A percentile compares a stretch with the other conserved stretches of the same genome.
These are phyloP conservation scores for Botrytis deweyae DNA, from an alignment of 2,329 filamentous ascomycete genomes.

Conservation along the genomic window DNA sequence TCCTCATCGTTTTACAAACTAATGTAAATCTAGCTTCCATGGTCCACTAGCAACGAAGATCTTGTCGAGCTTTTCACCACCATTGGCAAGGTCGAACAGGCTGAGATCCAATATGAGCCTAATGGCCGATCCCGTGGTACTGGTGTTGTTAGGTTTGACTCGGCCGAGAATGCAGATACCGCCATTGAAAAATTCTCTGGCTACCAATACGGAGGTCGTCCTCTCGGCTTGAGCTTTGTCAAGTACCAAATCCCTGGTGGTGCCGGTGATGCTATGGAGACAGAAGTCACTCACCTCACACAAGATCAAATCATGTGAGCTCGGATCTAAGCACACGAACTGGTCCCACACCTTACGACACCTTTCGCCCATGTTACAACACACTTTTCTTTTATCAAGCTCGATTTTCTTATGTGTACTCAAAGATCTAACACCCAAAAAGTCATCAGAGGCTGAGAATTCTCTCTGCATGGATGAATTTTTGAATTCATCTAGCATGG, in stretches of 20 bases:
- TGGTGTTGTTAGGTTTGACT: slow-evolving; percentile 94
- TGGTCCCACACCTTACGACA: background rate
- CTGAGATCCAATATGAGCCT: slow-evolving; percentile 98
- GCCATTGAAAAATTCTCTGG: slow-evolving; percentile 96
- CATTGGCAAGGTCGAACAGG: slow-evolving; percentile 95
- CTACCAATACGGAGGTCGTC: slow-evolving; percentile 94
- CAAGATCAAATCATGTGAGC: slow-evolving; percentile 95
- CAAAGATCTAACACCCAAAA: slow-evolving; percentile 7
- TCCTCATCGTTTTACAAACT: slow-evolving; percentile 19
- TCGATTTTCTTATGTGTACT: slow-evolving; percentile 21
- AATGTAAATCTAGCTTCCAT: slow-evolving; percentile 70
- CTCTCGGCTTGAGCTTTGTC: slow-evolving; percentile 89
- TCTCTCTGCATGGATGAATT: slow-evolving; percentile 4
- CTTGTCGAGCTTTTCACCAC: slow-evolving; percentile 95
- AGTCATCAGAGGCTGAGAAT: slow-evolving; percentile 6
- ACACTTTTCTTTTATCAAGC: slow-evolving; percentile 10
- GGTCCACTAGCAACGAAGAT: slow-evolving; percentile 99
- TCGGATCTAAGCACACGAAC: slow-evolving; percentile 4
- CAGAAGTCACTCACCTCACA: slow-evolving; percentile 74
- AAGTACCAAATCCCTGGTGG: slow-evolving; percentile 76
- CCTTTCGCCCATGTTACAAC: slow-evolving; percentile 18
- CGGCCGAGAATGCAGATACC: slow-evolving; percentile 79
- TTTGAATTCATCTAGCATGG: background rate
- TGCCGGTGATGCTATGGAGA: slow-evolving; percentile 69
- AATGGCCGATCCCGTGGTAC: slow-evolving; percentile 93